Base-by-base conservation (phyloP, 1,284 basidiomycete species). In the Gomphus sp. region DNA sequence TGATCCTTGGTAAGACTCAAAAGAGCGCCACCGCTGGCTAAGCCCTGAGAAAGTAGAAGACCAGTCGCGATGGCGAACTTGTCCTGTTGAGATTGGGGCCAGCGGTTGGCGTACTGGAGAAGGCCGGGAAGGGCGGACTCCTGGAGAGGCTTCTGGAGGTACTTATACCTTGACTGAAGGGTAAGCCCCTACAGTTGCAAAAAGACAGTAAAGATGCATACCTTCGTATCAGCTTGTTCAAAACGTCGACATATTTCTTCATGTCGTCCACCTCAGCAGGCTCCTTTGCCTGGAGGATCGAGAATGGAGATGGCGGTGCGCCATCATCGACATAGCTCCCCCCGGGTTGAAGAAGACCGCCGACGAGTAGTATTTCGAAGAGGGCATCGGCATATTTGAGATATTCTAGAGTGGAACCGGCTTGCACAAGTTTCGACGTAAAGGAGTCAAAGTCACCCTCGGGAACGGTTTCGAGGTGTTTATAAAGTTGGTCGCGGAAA, bases 151-250 rank as follows among this genome's bases (percentile, higher is more conserved):
- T 89, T 93, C 75, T 98, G 95, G 65, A 98, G 89, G 79, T 98
- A 98, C 73, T 98, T 98, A 81, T 97, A 98, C 74, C 91, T 93
- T 66, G 11, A 22, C 31, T n/a, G 22, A 8, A 5, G 41, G 16
- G 28, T 60, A 25, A 53, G 28, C 22, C 45, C 22, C 22, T 28
- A 47, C 22, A 28, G 45, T 25, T 28, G 22, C 28, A 31, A 48
- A 52, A 53, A 60, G 49, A 45, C 36, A 62, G 45, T 43, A 55
- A 50, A 60, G 22, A 55, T 8, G 64, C 74, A 60, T 66, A 91
- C 91, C 94, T 87, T 74, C 95, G 83, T 76, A 95, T 93, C 62
- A 98, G 87, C 75, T 94, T 95, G 73, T 95, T 93, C 66, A 98
- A 79, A 39, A 95, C 93, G 63, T 95, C 93, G 60, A 96, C 80